Conservation (phyloP, 345 rosid species). For the Populus euphratica region DNA sequence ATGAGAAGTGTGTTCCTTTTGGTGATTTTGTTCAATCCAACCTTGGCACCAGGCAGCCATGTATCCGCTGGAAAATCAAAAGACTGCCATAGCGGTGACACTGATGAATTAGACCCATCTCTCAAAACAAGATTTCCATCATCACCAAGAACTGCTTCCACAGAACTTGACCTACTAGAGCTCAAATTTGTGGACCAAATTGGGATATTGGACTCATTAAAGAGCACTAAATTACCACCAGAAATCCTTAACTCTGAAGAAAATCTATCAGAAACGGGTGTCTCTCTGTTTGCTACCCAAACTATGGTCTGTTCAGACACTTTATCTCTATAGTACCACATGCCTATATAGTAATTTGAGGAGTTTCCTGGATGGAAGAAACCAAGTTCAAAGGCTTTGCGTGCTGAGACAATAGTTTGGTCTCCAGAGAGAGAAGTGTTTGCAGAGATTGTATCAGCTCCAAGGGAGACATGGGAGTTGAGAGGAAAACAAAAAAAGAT, state of each 20-base stretch:
- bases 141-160: slow-evolving; percentile 49
- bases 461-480: slow-evolving; percentile 26
- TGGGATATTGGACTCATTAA: slow-evolving; percentile 40
- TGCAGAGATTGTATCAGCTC: slow-evolving; percentile 50
- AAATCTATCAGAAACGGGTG: slow-evolving; percentile 42
- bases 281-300: slow-evolving; percentile 80
- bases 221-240: slow-evolving; percentile 60
- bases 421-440: slow-evolving; percentile 54
- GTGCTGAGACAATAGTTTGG: slow-evolving; percentile 49
- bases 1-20: slow-evolving; percentile 34
- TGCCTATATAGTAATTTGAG: slow-evolving; percentile 63
- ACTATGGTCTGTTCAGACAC: slow-evolving; percentile 34
- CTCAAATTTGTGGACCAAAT: slow-evolving; percentile 69
- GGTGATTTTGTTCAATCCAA: slow-evolving; percentile 44
- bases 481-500: slow-evolving; percentile 32
- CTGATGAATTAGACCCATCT: slow-evolving; percentile 24
- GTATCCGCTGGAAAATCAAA: slow-evolving; percentile 61
- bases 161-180: slow-evolving; percentile 25
- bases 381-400: slow-evolving; percentile 50
- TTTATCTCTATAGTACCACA: slow-evolving; percentile 45
- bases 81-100: slow-evolving; percentile 57
- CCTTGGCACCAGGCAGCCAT: slow-evolving; percentile 69
- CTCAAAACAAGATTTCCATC: slow-evolving; percentile 61
- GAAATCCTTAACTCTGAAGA: slow-evolving; percentile 51
- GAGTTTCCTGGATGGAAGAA: slow-evolving; percentile 58